Percentiles rank a stretch among this genome's conserved stretches.
Evolutionary conservation across 2,329 filamentous ascomycete species (phyloP).

Genomic region (Alternaria arbusti): DNA sequence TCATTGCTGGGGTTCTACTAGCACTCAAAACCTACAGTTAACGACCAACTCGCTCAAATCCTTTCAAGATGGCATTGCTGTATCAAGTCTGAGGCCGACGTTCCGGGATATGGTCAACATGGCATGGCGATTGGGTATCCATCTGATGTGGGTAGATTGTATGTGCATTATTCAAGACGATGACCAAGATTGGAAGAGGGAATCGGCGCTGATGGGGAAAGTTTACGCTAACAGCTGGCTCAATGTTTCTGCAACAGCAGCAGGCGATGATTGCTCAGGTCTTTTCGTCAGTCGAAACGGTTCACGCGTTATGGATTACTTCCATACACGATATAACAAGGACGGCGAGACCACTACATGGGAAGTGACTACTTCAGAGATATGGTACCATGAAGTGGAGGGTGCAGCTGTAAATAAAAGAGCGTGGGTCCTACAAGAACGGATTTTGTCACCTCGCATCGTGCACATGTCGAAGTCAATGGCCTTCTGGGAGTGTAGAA

Average conservation of each 20-base stretch:
- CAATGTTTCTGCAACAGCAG: background rate
- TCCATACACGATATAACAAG: too few relatives aligned
- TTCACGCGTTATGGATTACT: too few relatives aligned
- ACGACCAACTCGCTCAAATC: too few relatives aligned
- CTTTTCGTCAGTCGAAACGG: too few relatives aligned
- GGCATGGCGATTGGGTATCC: accelerated
- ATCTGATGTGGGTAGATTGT: background rate
- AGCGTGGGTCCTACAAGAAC: background rate
- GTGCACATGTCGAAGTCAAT: too few relatives aligned
- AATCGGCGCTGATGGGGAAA: background rate
- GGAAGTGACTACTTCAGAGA: accelerated
- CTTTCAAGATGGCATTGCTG: background rate
- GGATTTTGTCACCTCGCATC: background rate
- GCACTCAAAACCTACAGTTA: accelerated
- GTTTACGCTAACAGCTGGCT: background rate
- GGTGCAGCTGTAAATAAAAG: background rate
- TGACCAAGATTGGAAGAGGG: background rate
- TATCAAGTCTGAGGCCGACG: accelerated
- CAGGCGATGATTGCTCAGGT: too few relatives aligned
- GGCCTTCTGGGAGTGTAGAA: background rate
- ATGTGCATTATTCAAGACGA: background rate
- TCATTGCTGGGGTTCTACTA: accelerated
- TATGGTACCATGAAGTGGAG: background rate
- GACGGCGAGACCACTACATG: background rate
- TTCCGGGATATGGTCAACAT: background rate